Conservation (phyloP, 2,329 filamentous ascomycete species). For the Pseudopithomyces maydicus region DNA sequence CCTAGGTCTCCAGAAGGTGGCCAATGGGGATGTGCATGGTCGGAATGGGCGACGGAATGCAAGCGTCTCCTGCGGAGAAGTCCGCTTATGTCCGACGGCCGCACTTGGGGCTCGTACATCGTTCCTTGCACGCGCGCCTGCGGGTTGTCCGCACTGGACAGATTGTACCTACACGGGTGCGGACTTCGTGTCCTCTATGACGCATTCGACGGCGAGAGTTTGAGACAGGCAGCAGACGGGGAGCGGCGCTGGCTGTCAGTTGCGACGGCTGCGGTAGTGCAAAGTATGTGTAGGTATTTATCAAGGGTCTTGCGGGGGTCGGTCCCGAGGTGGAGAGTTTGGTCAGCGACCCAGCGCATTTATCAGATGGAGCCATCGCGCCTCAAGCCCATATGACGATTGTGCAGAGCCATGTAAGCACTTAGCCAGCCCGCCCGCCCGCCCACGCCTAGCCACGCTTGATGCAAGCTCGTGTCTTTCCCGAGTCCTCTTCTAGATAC, state of each 20-base stretch:
- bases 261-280: too few relatives aligned
- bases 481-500: too few relatives aligned
- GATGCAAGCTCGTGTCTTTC: not conserved
- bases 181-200: not conserved
- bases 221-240: too few relatives aligned
- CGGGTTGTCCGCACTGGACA: not conserved
- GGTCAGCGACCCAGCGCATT: not conserved
- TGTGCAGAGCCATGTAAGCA: not conserved
- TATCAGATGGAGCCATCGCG: constrained; percentile 1
- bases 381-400: not conserved
- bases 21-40: not conserved
- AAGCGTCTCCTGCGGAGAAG: not conserved
- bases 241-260: too few relatives aligned
- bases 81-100: not conserved
- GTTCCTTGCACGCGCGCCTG: not conserved
- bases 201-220: not conserved
- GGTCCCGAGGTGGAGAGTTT: not conserved
- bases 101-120: not conserved
- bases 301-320: not conserved
- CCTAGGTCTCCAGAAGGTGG: too few relatives aligned
- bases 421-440: not conserved
- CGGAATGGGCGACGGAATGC: not conserved
- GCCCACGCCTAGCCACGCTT: not conserved
- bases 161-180: not conserved
- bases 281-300: not conserved